Evolutionary conservation across 1,139 yeast genomes (phyloP), one percentile per base, ranked within the genome.

Genomic region (Saccharomyces hybrid): DNA sequence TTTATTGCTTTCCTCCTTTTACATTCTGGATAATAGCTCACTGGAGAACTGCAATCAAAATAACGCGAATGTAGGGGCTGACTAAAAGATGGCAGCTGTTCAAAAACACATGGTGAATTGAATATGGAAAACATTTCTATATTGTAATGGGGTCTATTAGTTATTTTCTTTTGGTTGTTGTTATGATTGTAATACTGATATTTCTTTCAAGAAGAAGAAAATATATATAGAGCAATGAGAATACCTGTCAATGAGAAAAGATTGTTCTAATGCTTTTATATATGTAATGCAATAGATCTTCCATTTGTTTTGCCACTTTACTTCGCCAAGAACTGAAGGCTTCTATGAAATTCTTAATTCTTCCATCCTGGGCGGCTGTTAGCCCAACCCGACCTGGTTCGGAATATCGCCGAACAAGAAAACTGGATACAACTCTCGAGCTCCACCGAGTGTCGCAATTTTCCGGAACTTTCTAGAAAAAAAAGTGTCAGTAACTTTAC

Each of bases 41-140:
- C 44, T 20, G 51, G 56, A 14, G 55, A 56, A 13, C 48, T 34
- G 28, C n/a, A 13, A n/a, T 27, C 48, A 16, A 28, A 46, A 9
- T 49, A 51, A 34, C 53, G 51, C 28, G 49, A n/a, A 7, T n/a
- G n/a, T 5, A n/a, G 7, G 25, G 44, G 25, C 26, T 51, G 50
- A 13, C 56, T 53, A 44, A 59, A 54, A 7, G 53, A 53, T 46
- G 64, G 65, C 48, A 58, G 53, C 42, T 59, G 62, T 31, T 62
- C 61, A 46, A 64, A 63, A 44, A 62, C 46, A 52, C 66, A 64
- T 51, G 66, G 66, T 25, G 61, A 58, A 53, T 57, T 55, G 28
- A 56, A 51, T 41, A 55, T 55, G 25, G 59, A 53, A 51, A 58
- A 60, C 65, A 62, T 62, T 51, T 23, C 29, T 29, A 7, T 29